Percentiles rank a stretch among this genome's conserved stretches.
These are phyloP conservation scores for Entamoeba dispar DNA, from an alignment of 208 protist genomes.

Conservation along the genomic window DNA sequence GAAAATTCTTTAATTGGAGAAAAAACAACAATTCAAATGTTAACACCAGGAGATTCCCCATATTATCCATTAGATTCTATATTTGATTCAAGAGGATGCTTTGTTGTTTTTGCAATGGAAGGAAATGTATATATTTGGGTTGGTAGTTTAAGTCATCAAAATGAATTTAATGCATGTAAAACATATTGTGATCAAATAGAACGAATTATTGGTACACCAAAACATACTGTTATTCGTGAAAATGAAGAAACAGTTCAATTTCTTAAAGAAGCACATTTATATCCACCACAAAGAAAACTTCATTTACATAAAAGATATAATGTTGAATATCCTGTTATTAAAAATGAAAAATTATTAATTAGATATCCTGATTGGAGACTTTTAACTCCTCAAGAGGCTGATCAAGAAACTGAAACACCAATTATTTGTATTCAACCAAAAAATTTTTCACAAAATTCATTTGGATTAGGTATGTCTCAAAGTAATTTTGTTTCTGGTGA, in stretches of 20 bases:
- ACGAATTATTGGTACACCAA: background rate
- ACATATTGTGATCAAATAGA: background rate
- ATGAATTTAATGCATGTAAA: background rate
- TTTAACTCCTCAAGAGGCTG: background rate
- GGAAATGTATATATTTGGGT: background rate
- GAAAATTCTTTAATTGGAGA: background rate
- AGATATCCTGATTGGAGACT: background rate
- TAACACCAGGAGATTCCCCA: background rate
- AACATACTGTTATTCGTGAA: background rate
- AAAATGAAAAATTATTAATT: background rate
- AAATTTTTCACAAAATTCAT: background rate
- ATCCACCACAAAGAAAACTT: background rate
- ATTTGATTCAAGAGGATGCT: background rate
- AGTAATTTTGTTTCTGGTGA: background rate
- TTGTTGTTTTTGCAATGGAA: background rate
- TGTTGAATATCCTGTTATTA: background rate
- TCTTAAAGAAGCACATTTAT: background rate
- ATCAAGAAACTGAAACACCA: background rate
- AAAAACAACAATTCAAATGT: background rate
- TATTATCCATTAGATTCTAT: background rate
- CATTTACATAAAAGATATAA: conserved; percentile 1
- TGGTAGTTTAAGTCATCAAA: background rate
- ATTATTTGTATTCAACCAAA: background rate
- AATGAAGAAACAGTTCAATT: background rate
- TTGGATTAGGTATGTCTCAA: background rate